Base-by-base conservation (phyloP, 2,329 filamentous ascomycete species). In the Nectriaceae sp. region DNA sequence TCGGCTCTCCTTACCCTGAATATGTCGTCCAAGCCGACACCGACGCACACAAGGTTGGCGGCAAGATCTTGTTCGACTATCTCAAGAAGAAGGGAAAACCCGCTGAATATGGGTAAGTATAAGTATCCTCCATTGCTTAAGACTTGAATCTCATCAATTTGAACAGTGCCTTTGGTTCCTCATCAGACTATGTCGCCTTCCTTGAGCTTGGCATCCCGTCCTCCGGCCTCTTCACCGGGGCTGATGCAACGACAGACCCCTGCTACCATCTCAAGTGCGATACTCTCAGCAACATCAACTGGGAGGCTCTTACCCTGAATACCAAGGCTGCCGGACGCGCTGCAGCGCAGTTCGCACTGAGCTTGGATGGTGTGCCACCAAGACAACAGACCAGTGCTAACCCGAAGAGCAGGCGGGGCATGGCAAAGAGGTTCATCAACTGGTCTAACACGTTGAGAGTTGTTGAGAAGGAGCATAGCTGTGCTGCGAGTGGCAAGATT, bases 251-350 rank as follows among this genome's bases (percentile, higher is more conserved):
- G 1, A 58, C 57, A 1, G 73, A 75, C 40, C 44, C 55, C 2
- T 69, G 69, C 65, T 71, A 73, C 61, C 68, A 76, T 55, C 49
- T 67, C 31, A 63, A 65, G 20, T 73, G 72, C 53, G 75, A 76
- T 42, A 65, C 57, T 31, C 60, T 72, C 20, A 46, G 62, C 33
- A 74, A 75, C 59, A 68, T 75, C 48, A 66, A 74, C 61, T 67
- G 68, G 64, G 65, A 68, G 2, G 71, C 71, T 3, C n/a, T 72
- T 16, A 69, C 65, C 0, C 54, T 66, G 42, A 75, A 70, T 52
- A 52, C 70, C 40, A 71, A 69, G 60, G 65, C 71, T 3, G 82
- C 83, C 41, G 82, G 77, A 2, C 68, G 74, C 49, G 74, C 73
- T 3, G 73, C 78, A 21, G 80, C 79, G 13, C 54, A 65, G 22